These are phyloP conservation scores for Canna indica DNA, from an alignment of 176 grass and related monocot genomes.

Conservation along the genomic window DNA sequence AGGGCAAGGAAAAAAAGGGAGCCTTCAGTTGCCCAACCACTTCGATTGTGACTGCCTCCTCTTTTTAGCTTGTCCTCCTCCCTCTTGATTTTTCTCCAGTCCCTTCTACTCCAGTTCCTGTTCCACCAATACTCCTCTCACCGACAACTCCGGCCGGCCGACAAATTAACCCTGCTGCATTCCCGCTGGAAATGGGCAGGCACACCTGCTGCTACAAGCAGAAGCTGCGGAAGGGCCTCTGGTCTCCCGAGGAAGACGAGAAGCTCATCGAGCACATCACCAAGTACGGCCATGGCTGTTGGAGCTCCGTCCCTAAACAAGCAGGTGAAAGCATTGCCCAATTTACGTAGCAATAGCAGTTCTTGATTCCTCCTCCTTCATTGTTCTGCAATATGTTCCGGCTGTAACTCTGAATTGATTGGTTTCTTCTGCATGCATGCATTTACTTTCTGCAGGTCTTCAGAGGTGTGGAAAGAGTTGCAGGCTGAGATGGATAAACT, in stretches of 20 bases:
- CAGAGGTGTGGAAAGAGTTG: slow-evolving; percentile 16
- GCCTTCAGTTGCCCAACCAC: neutral
- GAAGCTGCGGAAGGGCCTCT: slow-evolving; percentile 17
- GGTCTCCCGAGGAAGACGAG: slow-evolving; percentile 17
- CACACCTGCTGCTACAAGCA: slow-evolving; percentile 20
- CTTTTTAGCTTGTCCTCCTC: neutral
- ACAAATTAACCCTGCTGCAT: neutral
- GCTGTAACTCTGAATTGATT: neutral
- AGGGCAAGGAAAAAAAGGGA: neutral
- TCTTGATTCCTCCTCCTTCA: no score
- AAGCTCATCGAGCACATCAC: slow-evolving; percentile 17
- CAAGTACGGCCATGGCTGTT: slow-evolving; percentile 8
- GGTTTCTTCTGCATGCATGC: neutral
- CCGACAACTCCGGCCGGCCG: neutral
- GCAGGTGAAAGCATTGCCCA: slow-evolving; percentile 4
- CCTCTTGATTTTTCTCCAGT: no score
- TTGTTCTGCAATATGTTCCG: no score
- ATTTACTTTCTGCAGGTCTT: neutral
- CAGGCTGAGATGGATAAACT: slow-evolving; percentile 17
- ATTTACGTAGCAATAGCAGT: no score
- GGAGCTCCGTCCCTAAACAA: slow-evolving; percentile 11
- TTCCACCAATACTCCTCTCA: neutral
- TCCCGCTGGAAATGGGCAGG: neutral
- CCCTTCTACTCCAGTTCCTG: neutral
- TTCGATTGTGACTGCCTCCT: neutral